phyloP scores from a whole-genome alignment of 352 stramenopile species.

The Thalassiosira livingstoniorum region DNA sequence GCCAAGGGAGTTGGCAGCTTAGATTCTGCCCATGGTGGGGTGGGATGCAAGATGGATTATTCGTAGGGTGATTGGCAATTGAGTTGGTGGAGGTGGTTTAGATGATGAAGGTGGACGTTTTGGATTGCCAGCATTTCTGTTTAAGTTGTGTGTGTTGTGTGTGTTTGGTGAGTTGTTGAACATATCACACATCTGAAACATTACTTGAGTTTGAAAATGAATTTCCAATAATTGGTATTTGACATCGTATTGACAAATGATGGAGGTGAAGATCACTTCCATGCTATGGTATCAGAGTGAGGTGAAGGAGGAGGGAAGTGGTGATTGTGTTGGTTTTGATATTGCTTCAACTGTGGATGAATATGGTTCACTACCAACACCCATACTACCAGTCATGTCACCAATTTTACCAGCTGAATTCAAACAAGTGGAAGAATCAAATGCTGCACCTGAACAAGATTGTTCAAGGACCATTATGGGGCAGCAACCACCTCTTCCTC shows the following conservation, averaged over 20 bases:
- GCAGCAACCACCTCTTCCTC: slow-evolving; percentile 33
- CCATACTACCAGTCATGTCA: too few relatives aligned
- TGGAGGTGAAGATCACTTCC: slow-evolving; percentile 73
- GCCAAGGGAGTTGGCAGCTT: slow-evolving; percentile 34
- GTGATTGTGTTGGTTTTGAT: neutral
- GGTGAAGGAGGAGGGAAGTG: slow-evolving; percentile 40
- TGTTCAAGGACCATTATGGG: slow-evolving; percentile 48
- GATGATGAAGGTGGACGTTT: too few relatives aligned
- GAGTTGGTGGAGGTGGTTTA: too few relatives aligned
- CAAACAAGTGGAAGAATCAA: slow-evolving; percentile 16
- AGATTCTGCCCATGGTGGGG: slow-evolving; percentile 40
- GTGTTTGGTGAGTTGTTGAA: slow-evolving; percentile 20
- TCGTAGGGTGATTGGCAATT: too few relatives aligned
- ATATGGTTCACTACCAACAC: too few relatives aligned
- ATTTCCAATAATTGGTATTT: slow-evolving; percentile 61
- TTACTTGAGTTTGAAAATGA: slow-evolving; percentile 68
- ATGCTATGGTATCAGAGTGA: slow-evolving; percentile 65
- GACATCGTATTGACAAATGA: neutral
- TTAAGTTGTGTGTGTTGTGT: slow-evolving; percentile 46
- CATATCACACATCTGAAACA: slow-evolving; percentile 66
- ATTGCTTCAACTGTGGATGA: neutral
- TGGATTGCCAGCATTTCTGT: slow-evolving; percentile 14
- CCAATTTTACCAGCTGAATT: neutral
- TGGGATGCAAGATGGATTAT: slow-evolving; percentile 69
- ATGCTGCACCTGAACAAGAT: slow-evolving; percentile 41